Percentiles rank a stretch among this genome's conserved stretches.
These are phyloP conservation scores for Oidiodendron maius DNA, from an alignment of 495 filamentous ascomycete genomes.

Conservation along the genomic window DNA sequence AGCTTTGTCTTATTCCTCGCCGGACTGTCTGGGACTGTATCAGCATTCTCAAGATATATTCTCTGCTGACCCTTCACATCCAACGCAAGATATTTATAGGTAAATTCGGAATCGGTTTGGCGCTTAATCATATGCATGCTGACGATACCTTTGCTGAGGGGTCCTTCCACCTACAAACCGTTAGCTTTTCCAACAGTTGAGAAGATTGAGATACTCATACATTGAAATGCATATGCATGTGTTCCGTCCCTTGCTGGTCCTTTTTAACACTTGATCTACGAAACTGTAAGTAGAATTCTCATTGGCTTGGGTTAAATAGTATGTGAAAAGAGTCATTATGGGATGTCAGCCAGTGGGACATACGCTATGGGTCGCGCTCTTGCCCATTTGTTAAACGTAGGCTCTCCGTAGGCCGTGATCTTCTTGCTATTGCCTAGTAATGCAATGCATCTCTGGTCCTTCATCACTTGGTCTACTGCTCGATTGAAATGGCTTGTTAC, in stretches of 20 bases:
- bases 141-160: slow-evolving; percentile 67
- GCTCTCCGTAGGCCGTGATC: slow-evolving; percentile 80
- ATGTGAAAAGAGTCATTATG: too few relatives aligned
- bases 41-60: slow-evolving; percentile 57
- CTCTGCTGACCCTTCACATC: slow-evolving; percentile 60
- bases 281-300: too few relatives aligned
- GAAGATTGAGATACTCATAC: slow-evolving; percentile 36
- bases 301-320: too few relatives aligned
- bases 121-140: slow-evolving; percentile 69
- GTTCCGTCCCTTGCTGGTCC: slow-evolving; percentile 71
- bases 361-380: slow-evolving; percentile 80
- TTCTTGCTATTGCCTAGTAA: slow-evolving; percentile 71
- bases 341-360: slow-evolving; percentile 24
- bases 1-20: slow-evolving; percentile 46
- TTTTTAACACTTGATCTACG: slow-evolving; percentile 50
- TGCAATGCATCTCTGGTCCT: slow-evolving; percentile 60
- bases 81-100: slow-evolving; percentile 75
- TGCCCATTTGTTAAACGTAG: slow-evolving; percentile 76
- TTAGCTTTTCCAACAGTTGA: slow-evolving; percentile 17
- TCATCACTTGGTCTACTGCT: slow-evolving; percentile 72
- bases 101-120: slow-evolving; percentile 49
- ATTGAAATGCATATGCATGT: slow-evolving; percentile 84
- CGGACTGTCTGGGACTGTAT: slow-evolving; percentile 26
- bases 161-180: slow-evolving; percentile 69
- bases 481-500: slow-evolving; percentile 85